phyloP scores from a whole-genome alignment of 345 rosid species.

The Ceriops decandra region DNA sequence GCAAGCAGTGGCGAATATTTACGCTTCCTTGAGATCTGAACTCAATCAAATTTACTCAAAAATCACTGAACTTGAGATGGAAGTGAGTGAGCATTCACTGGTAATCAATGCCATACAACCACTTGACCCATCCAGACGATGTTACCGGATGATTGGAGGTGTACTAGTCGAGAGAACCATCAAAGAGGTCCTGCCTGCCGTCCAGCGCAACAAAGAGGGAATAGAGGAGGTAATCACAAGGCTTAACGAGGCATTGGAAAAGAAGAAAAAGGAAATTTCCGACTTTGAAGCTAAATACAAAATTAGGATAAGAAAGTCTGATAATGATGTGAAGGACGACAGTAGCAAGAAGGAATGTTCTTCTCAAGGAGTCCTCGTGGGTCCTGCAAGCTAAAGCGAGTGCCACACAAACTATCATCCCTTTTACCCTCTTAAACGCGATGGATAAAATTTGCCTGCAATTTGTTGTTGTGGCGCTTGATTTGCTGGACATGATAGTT shows the following conservation, averaged over 20 bases:
- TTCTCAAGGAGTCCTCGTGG: constrained; percentile 97
- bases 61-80: constrained; percentile 95
- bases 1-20: constrained; percentile 66
- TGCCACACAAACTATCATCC: constrained; percentile 13
- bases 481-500: not conserved
- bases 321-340: constrained; percentile 41
- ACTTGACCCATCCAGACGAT: constrained; percentile 72
- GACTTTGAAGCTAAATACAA: constrained; percentile 84
- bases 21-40: constrained; percentile 67
- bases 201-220: constrained; percentile 87
- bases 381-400: constrained; percentile 63
- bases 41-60: constrained; percentile 87
- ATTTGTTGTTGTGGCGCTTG: not conserved
- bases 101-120: constrained; percentile 87
- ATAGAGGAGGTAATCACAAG: constrained; percentile 81
- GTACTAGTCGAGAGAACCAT: constrained; percentile 92
- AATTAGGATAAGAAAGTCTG: constrained; percentile 72
- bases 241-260: constrained; percentile 78
- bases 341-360: constrained; percentile 66
- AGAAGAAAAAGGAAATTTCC: constrained; percentile 72
- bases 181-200: constrained; percentile 91
- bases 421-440: not conserved
- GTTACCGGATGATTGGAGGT: constrained; percentile 93
- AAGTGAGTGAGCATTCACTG: constrained; percentile 78
- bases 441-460: not conserved